A percentile compares a stretch with the other conserved stretches of the same genome.
Evolutionary conservation across 2,329 filamentous ascomycete species (phyloP).

Genomic region (Penicillium sp.): DNA sequence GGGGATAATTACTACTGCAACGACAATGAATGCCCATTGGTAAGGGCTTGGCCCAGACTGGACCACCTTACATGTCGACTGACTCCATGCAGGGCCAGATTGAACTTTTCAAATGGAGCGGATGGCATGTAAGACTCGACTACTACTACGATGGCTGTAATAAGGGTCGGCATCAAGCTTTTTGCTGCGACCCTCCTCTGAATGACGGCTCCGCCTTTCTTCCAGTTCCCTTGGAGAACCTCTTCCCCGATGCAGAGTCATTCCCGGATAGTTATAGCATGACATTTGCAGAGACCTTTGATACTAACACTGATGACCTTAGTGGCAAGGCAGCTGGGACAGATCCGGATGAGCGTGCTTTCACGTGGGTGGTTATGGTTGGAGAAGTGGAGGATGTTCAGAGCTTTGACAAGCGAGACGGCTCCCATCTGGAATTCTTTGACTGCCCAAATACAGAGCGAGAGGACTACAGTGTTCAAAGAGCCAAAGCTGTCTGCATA

Average conservation of each 20-base stretch:
- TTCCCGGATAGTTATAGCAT: not conserved
- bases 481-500: not conserved
- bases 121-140: no score
- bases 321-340: not conserved
- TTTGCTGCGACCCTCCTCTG: conserved; percentile 1
- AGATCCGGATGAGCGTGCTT: not conserved
- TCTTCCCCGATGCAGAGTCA: not conserved
- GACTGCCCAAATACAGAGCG: not conserved
- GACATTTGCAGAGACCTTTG: not conserved
- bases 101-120: no score
- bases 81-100: no score
- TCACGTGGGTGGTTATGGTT: not conserved
- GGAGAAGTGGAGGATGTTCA: not conserved
- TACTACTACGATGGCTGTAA: no score
- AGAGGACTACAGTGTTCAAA: not conserved
- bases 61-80: no score
- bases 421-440: not conserved
- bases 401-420: conserved; percentile 2
- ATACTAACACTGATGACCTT: not conserved
- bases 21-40: no score
- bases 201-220: not conserved
- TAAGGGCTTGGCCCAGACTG: no score
- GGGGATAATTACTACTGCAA: no score
- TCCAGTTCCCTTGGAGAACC: conserved; percentile 1
- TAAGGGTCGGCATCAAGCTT: not conserved